Evolutionary conservation across 768 basidiomycete genomes (phyloP).

Genomic region (Mycena vulgaris): DNA sequence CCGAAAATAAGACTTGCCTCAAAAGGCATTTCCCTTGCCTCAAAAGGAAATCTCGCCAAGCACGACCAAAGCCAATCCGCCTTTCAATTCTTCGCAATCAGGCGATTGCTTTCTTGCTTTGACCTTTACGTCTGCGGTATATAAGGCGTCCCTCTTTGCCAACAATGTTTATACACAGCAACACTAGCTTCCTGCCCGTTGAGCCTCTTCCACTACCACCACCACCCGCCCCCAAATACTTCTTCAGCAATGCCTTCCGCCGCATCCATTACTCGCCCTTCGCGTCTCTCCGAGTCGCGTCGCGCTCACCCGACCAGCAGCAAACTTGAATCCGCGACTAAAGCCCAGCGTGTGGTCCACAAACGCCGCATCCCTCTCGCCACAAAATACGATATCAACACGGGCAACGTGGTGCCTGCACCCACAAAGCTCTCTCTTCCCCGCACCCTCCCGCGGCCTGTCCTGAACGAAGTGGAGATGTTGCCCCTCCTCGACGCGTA

Average conservation of each 20-base stretch:
- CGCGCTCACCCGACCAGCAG: conserved; percentile 11
- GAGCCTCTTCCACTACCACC: neutral
- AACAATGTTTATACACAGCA: neutral
- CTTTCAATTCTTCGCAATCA: neutral
- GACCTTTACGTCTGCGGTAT: neutral
- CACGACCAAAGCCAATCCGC: neutral
- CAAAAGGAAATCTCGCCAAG: neutral
- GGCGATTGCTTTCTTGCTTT: neutral
- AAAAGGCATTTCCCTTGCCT: neutral
- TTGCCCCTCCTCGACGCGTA: conserved; percentile 27
- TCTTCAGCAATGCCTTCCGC: conserved; percentile 19
- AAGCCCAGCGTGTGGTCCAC: conserved; percentile 17
- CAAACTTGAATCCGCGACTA: conserved; percentile 26
- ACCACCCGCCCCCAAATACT: neutral
- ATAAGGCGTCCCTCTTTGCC: neutral
- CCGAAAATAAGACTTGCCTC: neutral
- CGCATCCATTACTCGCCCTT: conserved; percentile 1
- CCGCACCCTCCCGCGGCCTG: conserved; percentile 40
- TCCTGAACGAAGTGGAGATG: conserved; percentile 36
- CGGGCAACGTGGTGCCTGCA: neutral
- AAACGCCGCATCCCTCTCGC: conserved; percentile 32
- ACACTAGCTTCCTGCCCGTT: neutral
- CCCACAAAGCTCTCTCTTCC: conserved; percentile 37
- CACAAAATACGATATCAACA: conserved; percentile 23
- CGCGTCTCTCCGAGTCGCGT: conserved; percentile 14